A percentile compares a stretch with the other conserved stretches of the same genome.
Evolutionary conservation across 805 yeast species (phyloP).

Genomic region (Torulaspora indica): DNA sequence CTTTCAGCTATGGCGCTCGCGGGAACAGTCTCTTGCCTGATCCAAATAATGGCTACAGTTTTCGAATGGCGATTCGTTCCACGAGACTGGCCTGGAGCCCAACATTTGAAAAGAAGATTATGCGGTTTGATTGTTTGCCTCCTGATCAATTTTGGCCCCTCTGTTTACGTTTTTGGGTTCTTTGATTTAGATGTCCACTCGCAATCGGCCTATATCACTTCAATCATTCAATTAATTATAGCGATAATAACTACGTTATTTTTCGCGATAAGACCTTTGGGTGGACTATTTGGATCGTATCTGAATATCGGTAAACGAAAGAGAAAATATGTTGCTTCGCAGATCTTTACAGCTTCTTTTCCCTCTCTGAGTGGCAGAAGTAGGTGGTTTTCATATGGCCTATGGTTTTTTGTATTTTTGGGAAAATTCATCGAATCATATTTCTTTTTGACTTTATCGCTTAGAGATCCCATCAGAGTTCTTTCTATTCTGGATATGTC

Average conservation of each 20-base stretch:
- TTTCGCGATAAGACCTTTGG: constrained; percentile 59
- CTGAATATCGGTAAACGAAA: constrained; percentile 31
- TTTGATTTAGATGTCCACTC: constrained; percentile 33
- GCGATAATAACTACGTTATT: constrained; percentile 52
- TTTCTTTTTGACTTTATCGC: constrained; percentile 66
- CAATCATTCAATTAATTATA: constrained; percentile 53
- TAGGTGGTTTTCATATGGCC: constrained; percentile 56
- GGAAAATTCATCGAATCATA: constrained; percentile 75
- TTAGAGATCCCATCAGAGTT: constrained; percentile 70
- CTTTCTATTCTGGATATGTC: constrained; percentile 51
- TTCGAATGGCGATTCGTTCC: constrained; percentile 65
- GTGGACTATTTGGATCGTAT: constrained; percentile 46
- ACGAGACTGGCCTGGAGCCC: constrained; percentile 67
- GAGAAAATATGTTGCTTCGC: constrained; percentile 49
- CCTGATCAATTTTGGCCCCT: constrained; percentile 46
- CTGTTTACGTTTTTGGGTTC: constrained; percentile 45
- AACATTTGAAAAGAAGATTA: constrained; percentile 49
- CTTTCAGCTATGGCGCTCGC: constrained; percentile 61
- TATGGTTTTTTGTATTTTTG: constrained; percentile 63
- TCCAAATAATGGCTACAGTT: constrained; percentile 52
- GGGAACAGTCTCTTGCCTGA: constrained; percentile 55
- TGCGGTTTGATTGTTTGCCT: constrained; percentile 42
- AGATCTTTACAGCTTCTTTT: constrained; percentile 57
- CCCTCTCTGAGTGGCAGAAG: constrained; percentile 50
- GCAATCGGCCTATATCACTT: constrained; percentile 38